phyloP scores from a whole-genome alignment of 129 eudicot genomes.

The Escallonia herrerae region DNA sequence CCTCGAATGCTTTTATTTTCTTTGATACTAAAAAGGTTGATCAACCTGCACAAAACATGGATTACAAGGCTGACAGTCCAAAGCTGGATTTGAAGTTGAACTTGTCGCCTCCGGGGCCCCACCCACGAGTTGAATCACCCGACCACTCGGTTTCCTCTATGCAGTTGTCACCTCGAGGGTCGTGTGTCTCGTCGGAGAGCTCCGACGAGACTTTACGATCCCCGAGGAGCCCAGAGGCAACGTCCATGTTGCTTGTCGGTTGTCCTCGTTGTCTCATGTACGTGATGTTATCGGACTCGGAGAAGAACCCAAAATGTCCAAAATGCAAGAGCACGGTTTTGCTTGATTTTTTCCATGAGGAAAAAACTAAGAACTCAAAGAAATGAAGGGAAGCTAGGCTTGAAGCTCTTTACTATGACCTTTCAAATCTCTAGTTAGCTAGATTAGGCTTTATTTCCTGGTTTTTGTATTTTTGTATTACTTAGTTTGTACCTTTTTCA shows the following conservation, averaged over 20 bases:
- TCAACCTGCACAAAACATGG: slow-evolving; percentile 21
- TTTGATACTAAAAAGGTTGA: too few relatives aligned
- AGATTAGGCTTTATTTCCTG: too few relatives aligned
- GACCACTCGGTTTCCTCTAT: slow-evolving; percentile 28
- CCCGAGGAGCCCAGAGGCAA: slow-evolving; percentile 66
- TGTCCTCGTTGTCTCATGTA: slow-evolving; percentile 91
- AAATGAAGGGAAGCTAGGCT: background rate
- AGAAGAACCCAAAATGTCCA: slow-evolving; percentile 73
- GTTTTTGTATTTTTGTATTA: too few relatives aligned
- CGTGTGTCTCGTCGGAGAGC: slow-evolving; percentile 76
- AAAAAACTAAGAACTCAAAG: background rate
- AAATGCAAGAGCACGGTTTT: slow-evolving; percentile 83
- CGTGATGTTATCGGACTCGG: slow-evolving; percentile 72
- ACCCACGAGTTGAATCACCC: slow-evolving; percentile 40
- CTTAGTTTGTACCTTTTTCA: too few relatives aligned
- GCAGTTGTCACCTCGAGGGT: slow-evolving; percentile 48
- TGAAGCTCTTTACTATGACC: too few relatives aligned
- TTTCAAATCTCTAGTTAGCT: too few relatives aligned
- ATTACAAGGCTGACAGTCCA: slow-evolving; percentile 28
- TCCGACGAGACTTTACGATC: slow-evolving; percentile 28
- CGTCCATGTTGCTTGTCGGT: slow-evolving; percentile 82
- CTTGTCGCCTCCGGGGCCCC: slow-evolving; percentile 56
- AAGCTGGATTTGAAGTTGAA: slow-evolving; percentile 71
- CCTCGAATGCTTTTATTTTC: too few relatives aligned
- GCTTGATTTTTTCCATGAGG: slow-evolving; percentile 46